These are phyloP conservation scores for Ganoderma multipileum DNA, from an alignment of 1,284 basidiomycete species.

Conservation along the genomic window DNA sequence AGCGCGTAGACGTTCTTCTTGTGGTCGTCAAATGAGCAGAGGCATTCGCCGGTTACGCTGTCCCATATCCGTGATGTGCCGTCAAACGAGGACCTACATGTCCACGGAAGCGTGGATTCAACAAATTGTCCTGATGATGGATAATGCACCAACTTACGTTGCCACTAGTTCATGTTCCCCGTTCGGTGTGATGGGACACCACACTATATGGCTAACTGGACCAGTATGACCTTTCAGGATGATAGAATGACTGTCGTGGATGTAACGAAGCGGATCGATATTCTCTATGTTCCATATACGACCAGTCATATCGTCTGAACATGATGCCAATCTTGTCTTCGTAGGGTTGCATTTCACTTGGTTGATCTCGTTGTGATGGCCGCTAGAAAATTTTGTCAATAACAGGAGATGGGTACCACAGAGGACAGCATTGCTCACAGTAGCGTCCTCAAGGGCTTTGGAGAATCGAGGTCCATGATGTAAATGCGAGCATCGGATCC, in stretches of 20 bases:
- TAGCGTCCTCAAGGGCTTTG: slow-evolving; percentile 61
- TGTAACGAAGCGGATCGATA: slow-evolving; percentile 40
- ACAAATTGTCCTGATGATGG: no score
- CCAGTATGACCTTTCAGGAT: slow-evolving; percentile 69
- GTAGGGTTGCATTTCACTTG: slow-evolving; percentile 74
- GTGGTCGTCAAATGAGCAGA: slow-evolving; percentile 72
- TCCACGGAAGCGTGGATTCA: background rate
- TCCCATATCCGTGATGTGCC: slow-evolving; percentile 81
- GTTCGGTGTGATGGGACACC: slow-evolving; percentile 63
- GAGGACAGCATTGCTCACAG: slow-evolving; percentile 33
- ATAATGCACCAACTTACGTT: slow-evolving; percentile 54
- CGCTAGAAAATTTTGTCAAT: slow-evolving; percentile 47
- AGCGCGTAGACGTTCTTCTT: slow-evolving; percentile 71
- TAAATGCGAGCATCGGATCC: slow-evolving; percentile 74
- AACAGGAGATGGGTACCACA: background rate
- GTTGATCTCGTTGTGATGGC: slow-evolving; percentile 81
- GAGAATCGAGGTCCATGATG: slow-evolving; percentile 60
- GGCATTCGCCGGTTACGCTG: slow-evolving; percentile 73
- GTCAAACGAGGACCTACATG: slow-evolving; percentile 77
- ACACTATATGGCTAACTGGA: slow-evolving; percentile 73
- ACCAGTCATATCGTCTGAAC: slow-evolving; percentile 80
- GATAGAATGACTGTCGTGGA: slow-evolving; percentile 47
- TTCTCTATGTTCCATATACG: slow-evolving; percentile 74
- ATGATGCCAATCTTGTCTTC: slow-evolving; percentile 74
- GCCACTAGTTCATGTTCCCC: slow-evolving; percentile 65